Evolutionary conservation across 2,329 filamentous ascomycete species (phyloP).

Genomic region (Calycina herbarum): DNA sequence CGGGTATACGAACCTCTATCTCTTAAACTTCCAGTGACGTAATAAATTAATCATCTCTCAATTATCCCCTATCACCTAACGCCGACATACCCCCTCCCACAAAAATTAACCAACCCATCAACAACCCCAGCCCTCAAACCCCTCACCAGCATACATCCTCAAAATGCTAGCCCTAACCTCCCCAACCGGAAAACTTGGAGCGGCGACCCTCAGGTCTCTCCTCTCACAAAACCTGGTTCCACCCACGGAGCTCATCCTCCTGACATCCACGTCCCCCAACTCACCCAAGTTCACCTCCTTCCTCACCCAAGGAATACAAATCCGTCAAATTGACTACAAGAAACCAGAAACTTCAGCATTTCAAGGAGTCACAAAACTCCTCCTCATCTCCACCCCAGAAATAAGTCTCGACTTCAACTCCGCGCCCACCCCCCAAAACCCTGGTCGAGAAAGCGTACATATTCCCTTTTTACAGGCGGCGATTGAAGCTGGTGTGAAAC

Average conservation of each 20-base stretch:
- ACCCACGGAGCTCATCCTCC: constrained; percentile 22
- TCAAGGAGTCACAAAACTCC: constrained; percentile 35
- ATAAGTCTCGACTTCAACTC: constrained; percentile 43
- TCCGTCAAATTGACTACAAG: constrained; percentile 26
- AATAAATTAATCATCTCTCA: neutral
- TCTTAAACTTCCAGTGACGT: neutral
- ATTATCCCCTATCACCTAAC: neutral
- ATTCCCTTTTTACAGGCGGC: constrained; percentile 31
- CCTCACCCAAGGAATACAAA: constrained; percentile 24
- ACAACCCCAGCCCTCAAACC: neutral
- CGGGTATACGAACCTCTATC: too few relatives aligned
- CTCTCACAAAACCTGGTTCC: constrained; percentile 22
- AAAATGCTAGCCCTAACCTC: constrained; percentile 27
- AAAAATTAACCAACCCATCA: neutral
- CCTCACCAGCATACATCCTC: neutral
- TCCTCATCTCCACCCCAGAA: constrained; percentile 35
- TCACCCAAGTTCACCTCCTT: constrained; percentile 41
- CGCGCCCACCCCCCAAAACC: constrained; percentile 28
- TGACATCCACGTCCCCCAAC: constrained; percentile 23
- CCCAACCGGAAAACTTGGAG: constrained; percentile 27
- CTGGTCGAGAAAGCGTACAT: constrained; percentile 21
- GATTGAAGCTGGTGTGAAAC: constrained; percentile 35
- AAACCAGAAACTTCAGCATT: constrained; percentile 15
- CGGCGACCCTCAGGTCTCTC: constrained; percentile 23
- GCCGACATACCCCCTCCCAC: neutral